These are phyloP conservation scores for Paecilomyces formosus DNA, from an alignment of 2,329 filamentous ascomycete genomes.

Conservation along the genomic window DNA sequence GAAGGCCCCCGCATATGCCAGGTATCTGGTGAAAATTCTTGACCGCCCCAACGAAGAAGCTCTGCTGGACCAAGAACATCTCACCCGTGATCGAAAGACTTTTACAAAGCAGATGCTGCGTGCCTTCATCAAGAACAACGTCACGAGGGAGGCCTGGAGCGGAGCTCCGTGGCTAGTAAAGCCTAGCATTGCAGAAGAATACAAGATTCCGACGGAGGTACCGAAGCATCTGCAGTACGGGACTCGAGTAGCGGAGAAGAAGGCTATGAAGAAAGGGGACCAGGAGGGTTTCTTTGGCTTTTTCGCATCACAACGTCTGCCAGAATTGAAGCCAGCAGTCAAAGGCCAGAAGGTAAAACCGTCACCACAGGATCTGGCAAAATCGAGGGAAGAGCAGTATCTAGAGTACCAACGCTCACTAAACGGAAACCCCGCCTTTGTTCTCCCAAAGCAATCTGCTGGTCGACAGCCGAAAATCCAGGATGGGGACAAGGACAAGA, in stretches of 20 bases:
- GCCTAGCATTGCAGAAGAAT: conserved; percentile 70
- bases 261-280: conserved; percentile 57
- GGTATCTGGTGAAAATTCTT: conserved; percentile 73
- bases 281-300: conserved; percentile 46
- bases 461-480: conserved; percentile 21
- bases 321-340: conserved; percentile 64
- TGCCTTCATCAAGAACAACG: conserved; percentile 89
- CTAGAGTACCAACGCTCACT: conserved; percentile 42
- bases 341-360: conserved; percentile 61
- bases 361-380: conserved; percentile 38
- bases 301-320: conserved; percentile 50
- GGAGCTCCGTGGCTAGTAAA: conserved; percentile 97
- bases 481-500: conserved; percentile 29
- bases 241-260: conserved; percentile 68
- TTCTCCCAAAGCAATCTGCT: conserved; percentile 19
- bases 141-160: conserved; percentile 86
- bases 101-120: conserved; percentile 93
- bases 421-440: conserved; percentile 37
- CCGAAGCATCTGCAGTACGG: conserved; percentile 77
- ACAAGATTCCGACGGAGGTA: conserved; percentile 80
- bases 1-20: conserved; percentile 60
- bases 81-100: conserved; percentile 78
- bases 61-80: conserved; percentile 71
- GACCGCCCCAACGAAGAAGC: conserved; percentile 63
- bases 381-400: conserved; percentile 39